These are phyloP conservation scores for Codiaeum variegatum DNA, from an alignment of 441 rosid genomes.

Conservation along the genomic window DNA sequence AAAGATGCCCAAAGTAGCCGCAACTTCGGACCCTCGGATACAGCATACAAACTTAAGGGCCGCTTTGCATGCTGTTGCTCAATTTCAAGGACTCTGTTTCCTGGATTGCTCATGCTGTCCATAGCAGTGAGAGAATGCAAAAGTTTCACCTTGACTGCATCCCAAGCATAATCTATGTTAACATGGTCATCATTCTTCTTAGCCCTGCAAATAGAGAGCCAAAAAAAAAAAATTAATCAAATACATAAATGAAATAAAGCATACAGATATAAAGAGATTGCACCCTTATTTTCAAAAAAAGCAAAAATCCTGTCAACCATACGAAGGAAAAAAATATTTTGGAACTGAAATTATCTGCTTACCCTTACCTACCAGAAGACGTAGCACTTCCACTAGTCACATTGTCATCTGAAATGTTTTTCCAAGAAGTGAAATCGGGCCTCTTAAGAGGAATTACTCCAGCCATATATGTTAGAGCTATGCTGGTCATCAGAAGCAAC, in stretches of 20 bases:
- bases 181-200: slow-evolving; percentile 37
- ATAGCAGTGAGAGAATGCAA: slow-evolving; percentile 56
- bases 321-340: slow-evolving; percentile 12
- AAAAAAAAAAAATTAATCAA: slow-evolving; percentile 11
- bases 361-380: slow-evolving; percentile 95
- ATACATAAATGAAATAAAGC: slow-evolving; percentile 18
- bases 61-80: slow-evolving; percentile 43
- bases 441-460: slow-evolving; percentile 66
- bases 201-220: slow-evolving; percentile 33
- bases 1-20: slow-evolving; percentile 73
- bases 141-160: slow-evolving; percentile 61
- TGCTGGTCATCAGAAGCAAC: slow-evolving; percentile 62
- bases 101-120: slow-evolving; percentile 39
- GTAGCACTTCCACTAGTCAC: slow-evolving; percentile 35
- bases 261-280: slow-evolving; percentile 2
- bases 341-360: slow-evolving; percentile 30
- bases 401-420: slow-evolving; percentile 27
- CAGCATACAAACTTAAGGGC: slow-evolving; percentile 60
- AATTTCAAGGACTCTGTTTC: slow-evolving; percentile 38
- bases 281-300: slow-evolving; percentile 9
- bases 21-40: slow-evolving; percentile 65
- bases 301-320: neutral
- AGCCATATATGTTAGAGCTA: slow-evolving; percentile 77
- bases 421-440: slow-evolving; percentile 32
- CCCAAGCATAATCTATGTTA: slow-evolving; percentile 49